These are phyloP conservation scores for Pleurotus cornucopiae DNA, from an alignment of 768 basidiomycete genomes.

Conservation along the genomic window DNA sequence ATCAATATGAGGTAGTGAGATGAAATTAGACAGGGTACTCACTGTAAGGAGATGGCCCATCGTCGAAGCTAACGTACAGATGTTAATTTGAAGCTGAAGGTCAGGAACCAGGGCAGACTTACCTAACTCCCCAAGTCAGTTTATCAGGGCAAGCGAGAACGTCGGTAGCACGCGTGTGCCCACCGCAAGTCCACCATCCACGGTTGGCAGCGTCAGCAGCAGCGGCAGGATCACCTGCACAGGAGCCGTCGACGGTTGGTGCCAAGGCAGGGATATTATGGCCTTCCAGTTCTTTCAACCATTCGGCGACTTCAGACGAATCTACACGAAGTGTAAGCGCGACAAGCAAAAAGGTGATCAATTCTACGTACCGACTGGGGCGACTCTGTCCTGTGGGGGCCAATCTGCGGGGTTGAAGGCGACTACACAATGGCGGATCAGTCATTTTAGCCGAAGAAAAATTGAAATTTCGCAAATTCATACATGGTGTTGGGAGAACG, in stretches of 20 bases:
- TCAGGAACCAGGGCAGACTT: constrained; percentile 8
- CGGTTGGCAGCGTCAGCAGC: constrained; percentile 53
- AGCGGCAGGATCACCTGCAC: constrained; percentile 51
- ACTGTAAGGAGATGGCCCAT: constrained; percentile 85
- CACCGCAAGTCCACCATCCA: constrained; percentile 94
- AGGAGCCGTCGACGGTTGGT: constrained; percentile 68
- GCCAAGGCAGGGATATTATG: constrained; percentile 61
- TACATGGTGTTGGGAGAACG: constrained; percentile 60
- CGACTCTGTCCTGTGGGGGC: constrained; percentile 60
- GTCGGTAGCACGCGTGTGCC: constrained; percentile 55
- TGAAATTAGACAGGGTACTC: constrained; percentile 24
- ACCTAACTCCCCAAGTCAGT: constrained; percentile 73
- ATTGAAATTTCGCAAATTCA: too few relatives aligned
- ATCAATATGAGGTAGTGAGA: neutral
- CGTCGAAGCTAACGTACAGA: constrained; percentile 58
- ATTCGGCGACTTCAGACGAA: constrained; percentile 59
- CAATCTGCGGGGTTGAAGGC: constrained; percentile 44
- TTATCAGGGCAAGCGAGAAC: constrained; percentile 67
- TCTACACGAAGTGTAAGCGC: constrained; percentile 24
- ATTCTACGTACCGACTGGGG: constrained; percentile 48
- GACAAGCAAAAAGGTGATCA: neutral
- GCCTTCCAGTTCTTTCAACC: constrained; percentile 77
- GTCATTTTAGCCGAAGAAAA: too few relatives aligned
- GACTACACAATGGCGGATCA: constrained; percentile 25
- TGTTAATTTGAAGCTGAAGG: constrained; percentile 1